These are phyloP conservation scores for Phytophthora fragariaefolia DNA, from an alignment of 352 stramenopile species.

Conservation along the genomic window DNA sequence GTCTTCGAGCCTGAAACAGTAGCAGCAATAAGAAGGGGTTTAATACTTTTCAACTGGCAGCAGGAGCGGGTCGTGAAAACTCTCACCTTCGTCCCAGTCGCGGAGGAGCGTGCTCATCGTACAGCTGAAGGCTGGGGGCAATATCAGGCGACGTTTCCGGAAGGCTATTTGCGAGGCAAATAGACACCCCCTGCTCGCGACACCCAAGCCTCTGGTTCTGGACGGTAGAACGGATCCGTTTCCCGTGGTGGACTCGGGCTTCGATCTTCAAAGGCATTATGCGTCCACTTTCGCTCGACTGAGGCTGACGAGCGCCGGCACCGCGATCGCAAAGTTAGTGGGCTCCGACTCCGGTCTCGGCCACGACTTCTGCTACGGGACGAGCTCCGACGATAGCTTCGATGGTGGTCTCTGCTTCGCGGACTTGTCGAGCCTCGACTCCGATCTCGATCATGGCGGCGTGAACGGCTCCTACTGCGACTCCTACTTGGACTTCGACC, in stretches of 20 bases:
- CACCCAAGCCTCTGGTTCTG: constrained; percentile 74
- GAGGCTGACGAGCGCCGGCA: constrained; percentile 37
- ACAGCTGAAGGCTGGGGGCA: background rate
- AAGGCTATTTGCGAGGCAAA: constrained; percentile 55
- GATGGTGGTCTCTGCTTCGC: constrained; percentile 3
- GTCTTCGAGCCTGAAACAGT: constrained; percentile 46
- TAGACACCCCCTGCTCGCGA: constrained; percentile 85
- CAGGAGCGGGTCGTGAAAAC: too few relatives aligned
- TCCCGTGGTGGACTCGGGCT: constrained; percentile 76
- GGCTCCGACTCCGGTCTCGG: constrained; percentile 34
- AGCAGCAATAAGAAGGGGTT: background rate
- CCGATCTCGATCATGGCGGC: constrained; percentile 8
- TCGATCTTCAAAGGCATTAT: constrained; percentile 74
- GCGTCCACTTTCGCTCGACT: constrained; percentile 61
- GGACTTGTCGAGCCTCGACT: constrained; percentile 13
- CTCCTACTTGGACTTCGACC: constrained; percentile 31
- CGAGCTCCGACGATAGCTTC: constrained; percentile 13
- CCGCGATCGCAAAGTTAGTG: constrained; percentile 16
- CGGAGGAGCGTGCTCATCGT: constrained; percentile 54
- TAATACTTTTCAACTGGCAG: too few relatives aligned
- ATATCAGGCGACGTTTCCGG: constrained; percentile 21
- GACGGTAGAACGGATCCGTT: constrained; percentile 68
- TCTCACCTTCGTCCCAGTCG: constrained; percentile 81
- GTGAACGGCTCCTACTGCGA: constrained; percentile 24
- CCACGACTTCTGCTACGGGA: constrained; percentile 35